These are phyloP conservation scores for Ophiostoma tasmaniense DNA, from an alignment of 2,329 filamentous ascomycete genomes.

Conservation along the genomic window DNA sequence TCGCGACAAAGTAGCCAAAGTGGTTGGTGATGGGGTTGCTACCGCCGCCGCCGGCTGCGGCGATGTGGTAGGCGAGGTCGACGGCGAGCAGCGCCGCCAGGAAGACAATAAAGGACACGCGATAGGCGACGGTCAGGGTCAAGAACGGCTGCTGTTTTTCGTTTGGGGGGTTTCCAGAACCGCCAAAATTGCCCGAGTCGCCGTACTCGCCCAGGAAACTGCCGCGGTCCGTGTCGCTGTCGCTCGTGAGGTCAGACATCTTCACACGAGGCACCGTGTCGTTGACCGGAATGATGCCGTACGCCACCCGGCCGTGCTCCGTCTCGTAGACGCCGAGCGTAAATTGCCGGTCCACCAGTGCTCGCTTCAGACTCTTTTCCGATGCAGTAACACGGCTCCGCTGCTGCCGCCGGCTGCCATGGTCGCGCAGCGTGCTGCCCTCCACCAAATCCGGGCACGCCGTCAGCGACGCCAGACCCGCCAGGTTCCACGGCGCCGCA, in stretches of 20 bases:
- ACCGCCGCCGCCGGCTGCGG: conserved; percentile 17
- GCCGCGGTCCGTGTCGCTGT: not conserved
- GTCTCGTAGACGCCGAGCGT: conserved; percentile 27
- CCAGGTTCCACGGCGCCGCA: conserved; percentile 35
- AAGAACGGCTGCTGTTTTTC: conserved; percentile 27
- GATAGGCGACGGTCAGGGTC: conserved; percentile 30
- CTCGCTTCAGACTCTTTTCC: conserved; percentile 21
- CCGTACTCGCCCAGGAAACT: not conserved
- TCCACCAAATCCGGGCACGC: conserved; percentile 26
- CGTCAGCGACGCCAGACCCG: conserved; percentile 30
- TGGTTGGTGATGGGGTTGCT: conserved; percentile 13
- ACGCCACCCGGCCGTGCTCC: conserved; percentile 24
- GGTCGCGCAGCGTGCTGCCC: not conserved
- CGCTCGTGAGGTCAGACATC: not conserved
- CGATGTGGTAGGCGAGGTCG: conserved; percentile 34
- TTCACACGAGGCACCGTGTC: conserved; percentile 15
- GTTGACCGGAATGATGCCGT: conserved; percentile 28
- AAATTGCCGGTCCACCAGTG: conserved; percentile 24
- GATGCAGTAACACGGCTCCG: conserved; percentile 18
- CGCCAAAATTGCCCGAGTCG: not conserved
- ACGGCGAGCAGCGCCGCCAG: conserved; percentile 29
- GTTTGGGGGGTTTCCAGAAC: not conserved
- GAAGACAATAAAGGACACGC: conserved; percentile 28
- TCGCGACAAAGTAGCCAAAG: conserved; percentile 31
- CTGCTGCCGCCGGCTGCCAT: not conserved